These are phyloP conservation scores for Adansonia grandidieri DNA, from an alignment of 441 rosid species.

Conservation along the genomic window DNA sequence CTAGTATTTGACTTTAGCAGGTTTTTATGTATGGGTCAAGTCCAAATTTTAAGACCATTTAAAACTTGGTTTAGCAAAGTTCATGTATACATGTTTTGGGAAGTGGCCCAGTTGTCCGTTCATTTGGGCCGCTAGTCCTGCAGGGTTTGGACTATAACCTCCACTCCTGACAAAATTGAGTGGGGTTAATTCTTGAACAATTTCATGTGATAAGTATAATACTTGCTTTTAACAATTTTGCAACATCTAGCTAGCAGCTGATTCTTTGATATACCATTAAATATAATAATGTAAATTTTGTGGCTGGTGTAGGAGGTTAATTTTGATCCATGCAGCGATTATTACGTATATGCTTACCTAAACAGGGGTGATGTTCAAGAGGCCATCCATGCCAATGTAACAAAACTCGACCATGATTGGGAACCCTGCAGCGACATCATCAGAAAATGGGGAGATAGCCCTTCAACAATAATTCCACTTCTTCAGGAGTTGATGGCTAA, in stretches of 20 bases:
- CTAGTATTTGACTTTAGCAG: no score
- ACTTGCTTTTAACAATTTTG: not conserved
- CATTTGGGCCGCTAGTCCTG: not conserved
- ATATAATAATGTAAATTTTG: not conserved
- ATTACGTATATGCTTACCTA: slow-evolving; percentile 65
- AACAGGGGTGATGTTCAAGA: slow-evolving; percentile 69
- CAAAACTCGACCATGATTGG: slow-evolving; percentile 71
- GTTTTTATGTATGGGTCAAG: no score
- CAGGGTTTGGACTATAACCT: no score
- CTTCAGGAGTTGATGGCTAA: slow-evolving; percentile 51
- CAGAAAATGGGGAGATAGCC: slow-evolving; percentile 57
- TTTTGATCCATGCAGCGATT: slow-evolving; percentile 70
- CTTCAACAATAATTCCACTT: slow-evolving; percentile 64
- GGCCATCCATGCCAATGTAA: slow-evolving; percentile 85
- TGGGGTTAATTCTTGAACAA: not conserved
- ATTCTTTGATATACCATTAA: not conserved
- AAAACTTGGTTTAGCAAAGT: no score
- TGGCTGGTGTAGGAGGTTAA: slow-evolving; percentile 40
- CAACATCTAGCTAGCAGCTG: not conserved
- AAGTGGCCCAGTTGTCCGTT: not conserved
- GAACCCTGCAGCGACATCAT: slow-evolving; percentile 63
- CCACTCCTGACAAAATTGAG: no score
- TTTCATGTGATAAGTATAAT: not conserved
- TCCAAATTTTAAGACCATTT: no score
- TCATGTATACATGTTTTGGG: no score